Base-by-base conservation (phyloP, 768 basidiomycete genomes). In the Ramaria rubella region DNA sequence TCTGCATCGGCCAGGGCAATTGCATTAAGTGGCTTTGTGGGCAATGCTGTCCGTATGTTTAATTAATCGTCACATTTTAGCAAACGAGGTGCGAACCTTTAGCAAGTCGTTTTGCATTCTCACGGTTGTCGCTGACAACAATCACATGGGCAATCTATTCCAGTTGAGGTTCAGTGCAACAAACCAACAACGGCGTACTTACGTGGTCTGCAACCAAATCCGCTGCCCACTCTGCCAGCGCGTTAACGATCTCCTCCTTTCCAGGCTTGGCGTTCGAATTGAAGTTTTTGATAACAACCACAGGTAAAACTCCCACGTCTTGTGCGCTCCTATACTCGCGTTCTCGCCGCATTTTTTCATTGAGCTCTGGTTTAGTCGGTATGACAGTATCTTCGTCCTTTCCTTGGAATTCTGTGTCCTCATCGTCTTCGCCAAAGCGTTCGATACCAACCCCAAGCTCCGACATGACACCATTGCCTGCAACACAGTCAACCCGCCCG, bases 1-100 rank as follows among this genome's bases (percentile, higher is more conserved):
- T 94, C 91, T 14, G 95, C 96, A 65, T 98, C 96, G 19, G 82
- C 83, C 15, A 98, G 73, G 2, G 85, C 77, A 57, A 98, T 84
- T 2, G 81, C 72, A 60, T 83, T 83, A 21, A 97, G 74, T 2
- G 95, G 87, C 67, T 87, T 93, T 1, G 88, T 81, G 0, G 90
- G 89, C 3, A 97, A 75, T 4, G 90, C 94, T 92, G 54, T 27
- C 23, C 23, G 12, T 30, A n/a, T n/a, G n/a, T n/a, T n/a, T n/a
- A n/a, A n/a, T n/a, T n/a, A n/a, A n/a, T n/a, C n/a, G n/a, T n/a
- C n/a, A n/a, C n/a, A n/a, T n/a, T n/a, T n/a, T n/a, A n/a, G n/a
- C n/a, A n/a, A n/a, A n/a, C n/a, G n/a, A n/a, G n/a, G 38, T 11
- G 49, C 69, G 5, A 38, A 87, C 91, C 86, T 76, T 86, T 87